Evolutionary conservation across 2,329 filamentous ascomycete genomes (phyloP), one percentile per base, ranked within the genome.

Genomic region (Alternaria solani): DNA sequence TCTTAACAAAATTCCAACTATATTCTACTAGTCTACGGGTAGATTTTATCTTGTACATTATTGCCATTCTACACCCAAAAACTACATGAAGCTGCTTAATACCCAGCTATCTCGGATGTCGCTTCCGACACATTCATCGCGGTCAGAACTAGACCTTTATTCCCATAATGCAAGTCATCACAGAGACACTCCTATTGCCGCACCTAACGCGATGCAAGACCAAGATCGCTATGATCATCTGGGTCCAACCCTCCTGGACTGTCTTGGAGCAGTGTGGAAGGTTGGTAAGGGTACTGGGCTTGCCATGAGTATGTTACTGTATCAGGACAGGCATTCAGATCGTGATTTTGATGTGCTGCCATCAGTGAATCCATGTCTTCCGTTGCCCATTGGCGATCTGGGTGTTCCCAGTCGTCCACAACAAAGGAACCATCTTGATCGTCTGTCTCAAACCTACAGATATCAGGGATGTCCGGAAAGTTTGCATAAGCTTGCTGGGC

Each of bases 291-390:
- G 16, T 26, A 39, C 3, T 7, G 36, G 5, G 34, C 14, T 6
- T 30, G 36, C 6, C 25, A 6, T 18, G 25, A 30, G 6, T 42
- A 25, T 25, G 11, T 6, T 42, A 42, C 20, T 25, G 20, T 34
- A 20, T 11, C n/a, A 30, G 16, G 16, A 18, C 20, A 41, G 14
- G 23, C 43, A 16, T 18, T 43, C 4, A 34, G 3, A 2, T 57
- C 41, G 7, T 28, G 23, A 3, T 20, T 51, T 32, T 56, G 52
- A 38, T 60, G 44, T 9, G 52, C 52, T 11, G 46, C 57, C 41
- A 60, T 42, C 7, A 51, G 41, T 34, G 39, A 46, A 30, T 60
- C 52, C 14, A 56, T 34, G n/a, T 51, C 23, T 46, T 51, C 42
- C 25, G 43, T 38, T 9, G 16, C 32, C 16, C 16, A 18, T 8